These are phyloP conservation scores for Boletales sp. DNA, from an alignment of 768 basidiomycete genomes.

Conservation along the genomic window DNA sequence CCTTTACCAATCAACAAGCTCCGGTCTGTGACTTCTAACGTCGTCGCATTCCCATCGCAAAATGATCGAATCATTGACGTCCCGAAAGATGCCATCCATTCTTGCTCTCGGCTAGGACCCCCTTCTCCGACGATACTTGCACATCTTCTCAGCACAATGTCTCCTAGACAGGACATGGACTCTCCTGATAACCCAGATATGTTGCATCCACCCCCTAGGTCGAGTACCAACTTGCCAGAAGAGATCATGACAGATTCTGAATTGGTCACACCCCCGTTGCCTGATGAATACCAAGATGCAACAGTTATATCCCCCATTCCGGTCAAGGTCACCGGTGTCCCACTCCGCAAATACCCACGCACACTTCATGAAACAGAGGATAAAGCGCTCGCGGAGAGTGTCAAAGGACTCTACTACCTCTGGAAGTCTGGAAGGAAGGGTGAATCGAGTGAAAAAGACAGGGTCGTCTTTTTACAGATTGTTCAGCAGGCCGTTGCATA, in stretches of 20 bases:
- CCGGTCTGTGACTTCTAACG: slow-evolving; percentile 7
- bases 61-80: slow-evolving; percentile 9
- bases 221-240: slow-evolving; percentile 8
- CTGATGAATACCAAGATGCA: slow-evolving; percentile 8
- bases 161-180: slow-evolving; percentile 20
- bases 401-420: slow-evolving; percentile 54
- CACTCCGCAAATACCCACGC: slow-evolving; percentile 2
- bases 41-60: slow-evolving; percentile 8
- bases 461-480: slow-evolving; percentile 31
- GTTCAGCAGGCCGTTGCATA: slow-evolving; percentile 30
- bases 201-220: slow-evolving; percentile 5
- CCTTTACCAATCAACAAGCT: slow-evolving; percentile 32
- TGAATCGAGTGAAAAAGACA: slow-evolving; percentile 18
- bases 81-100: slow-evolving; percentile 18
- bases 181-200: slow-evolving; percentile 6
- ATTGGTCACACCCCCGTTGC: slow-evolving; percentile 20
- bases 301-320: slow-evolving; percentile 11
- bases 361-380: slow-evolving; percentile 22
- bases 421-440: slow-evolving; percentile 46
- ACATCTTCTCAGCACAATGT: slow-evolving; percentile 25
- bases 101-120: slow-evolving; percentile 10
- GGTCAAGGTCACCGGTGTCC: slow-evolving; percentile 10
- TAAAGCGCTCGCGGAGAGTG: slow-evolving; percentile 47
- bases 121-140: slow-evolving; percentile 26
- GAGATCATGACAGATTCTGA: slow-evolving; percentile 21